Base-by-base conservation (phyloP, 305 asterid genomes). In the Plantago lanceolata region DNA sequence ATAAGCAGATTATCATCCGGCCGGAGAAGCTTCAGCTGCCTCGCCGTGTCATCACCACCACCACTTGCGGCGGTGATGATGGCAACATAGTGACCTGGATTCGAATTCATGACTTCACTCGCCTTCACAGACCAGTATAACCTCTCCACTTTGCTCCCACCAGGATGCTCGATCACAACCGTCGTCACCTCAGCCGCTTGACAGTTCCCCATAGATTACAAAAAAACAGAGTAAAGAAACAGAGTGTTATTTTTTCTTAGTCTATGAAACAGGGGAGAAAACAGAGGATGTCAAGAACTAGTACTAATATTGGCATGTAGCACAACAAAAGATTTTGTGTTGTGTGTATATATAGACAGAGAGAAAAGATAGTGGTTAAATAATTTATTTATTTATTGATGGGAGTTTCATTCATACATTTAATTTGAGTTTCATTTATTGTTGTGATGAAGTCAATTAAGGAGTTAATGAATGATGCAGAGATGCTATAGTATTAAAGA, bases 141-240 rank as follows among this genome's bases (percentile, higher is more conserved):
- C 72, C 95, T 75, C 59, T 88, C 90, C n/a, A 88, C 87, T 77
- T 69, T 76, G 7, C 73, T 75, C 9, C 72, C 63, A 18, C 75
- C 83, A 40, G 95, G 92, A 55, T 86, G 92, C 49, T 81, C 85
- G 59, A 88, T 78, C 75, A 84, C 73, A 76, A 88, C 95, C 62
- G 90, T 78, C 45, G 95, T 95, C 65, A 85, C 90, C 78, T 88
- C 96, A 63, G 95, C 90, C 63, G 96, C 90, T 71, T 88, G 96
- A 69, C 96, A 88, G 62, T 88, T 88, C 70, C 96, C 96, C 95
- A 88, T 85, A 33, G 16, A 40, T 21, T 31, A n/a, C 43, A 49
- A 9, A 62, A 15, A 1, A 18, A 17, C 63, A 24, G 63, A 58
- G 11, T 57, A 8, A 29, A n/a, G 11, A 0, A 18, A 58, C 63